phyloP scores from a whole-genome alignment of 2,329 filamentous ascomycete species.

The Fusarium pseudocircinatum region DNA sequence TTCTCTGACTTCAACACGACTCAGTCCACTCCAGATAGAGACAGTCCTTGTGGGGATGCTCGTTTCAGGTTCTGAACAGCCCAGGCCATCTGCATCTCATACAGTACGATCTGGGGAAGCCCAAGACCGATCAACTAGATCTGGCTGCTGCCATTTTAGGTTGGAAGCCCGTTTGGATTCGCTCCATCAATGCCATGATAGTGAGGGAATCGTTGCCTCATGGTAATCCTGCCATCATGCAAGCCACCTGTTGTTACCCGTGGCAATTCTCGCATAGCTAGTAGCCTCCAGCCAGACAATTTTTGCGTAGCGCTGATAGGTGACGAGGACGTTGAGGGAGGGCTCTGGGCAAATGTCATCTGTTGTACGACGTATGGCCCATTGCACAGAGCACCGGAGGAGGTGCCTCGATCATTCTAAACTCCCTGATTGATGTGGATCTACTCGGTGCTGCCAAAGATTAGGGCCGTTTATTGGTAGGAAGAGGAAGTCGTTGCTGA shows the following conservation, averaged over 20 bases:
- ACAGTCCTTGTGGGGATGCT: conserved; percentile 10
- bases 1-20: conserved; percentile 6
- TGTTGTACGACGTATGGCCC: conserved; percentile 35
- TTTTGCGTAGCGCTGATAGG: conserved; percentile 5
- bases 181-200: conserved; percentile 2
- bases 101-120: conserved; percentile 23
- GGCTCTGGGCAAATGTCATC: conserved; percentile 33
- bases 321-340: conserved; percentile 20
- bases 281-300: conserved; percentile 20
- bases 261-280: conserved; percentile 21
- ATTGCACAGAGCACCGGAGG: conserved; percentile 16
- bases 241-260: conserved; percentile 25
- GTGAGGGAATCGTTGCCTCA: conserved; percentile 16
- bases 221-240: conserved; percentile 25
- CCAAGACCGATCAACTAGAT: conserved; percentile 30
- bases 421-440: conserved; percentile 18
- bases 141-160: conserved; percentile 10
- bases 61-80: conserved; percentile 12
- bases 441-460: conserved; percentile 11
- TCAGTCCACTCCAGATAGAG: not conserved
- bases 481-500: not conserved
- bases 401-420: conserved; percentile 22
- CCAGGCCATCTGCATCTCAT: conserved; percentile 12
- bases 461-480: conserved; percentile 33
- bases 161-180: conserved; percentile 19